Evolutionary conservation across 352 stramenopile genomes (phyloP).

Genomic region (Pythium plurisporium): DNA sequence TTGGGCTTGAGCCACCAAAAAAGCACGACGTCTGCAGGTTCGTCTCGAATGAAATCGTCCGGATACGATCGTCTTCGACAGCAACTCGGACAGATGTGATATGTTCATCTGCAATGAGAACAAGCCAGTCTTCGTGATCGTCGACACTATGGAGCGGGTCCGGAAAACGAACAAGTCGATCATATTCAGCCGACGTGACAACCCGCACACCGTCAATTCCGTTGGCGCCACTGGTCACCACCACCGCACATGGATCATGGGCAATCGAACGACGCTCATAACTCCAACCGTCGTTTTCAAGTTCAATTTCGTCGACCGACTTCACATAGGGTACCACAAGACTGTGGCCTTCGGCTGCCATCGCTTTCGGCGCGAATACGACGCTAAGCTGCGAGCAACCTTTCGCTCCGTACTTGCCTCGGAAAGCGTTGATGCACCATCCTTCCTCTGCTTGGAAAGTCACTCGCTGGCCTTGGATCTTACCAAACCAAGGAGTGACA

Average conservation of each 20-base stretch:
- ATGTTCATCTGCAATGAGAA: neutral
- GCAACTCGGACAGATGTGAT: neutral
- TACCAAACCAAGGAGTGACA: neutral
- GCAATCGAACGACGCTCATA: neutral
- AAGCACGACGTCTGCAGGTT: neutral
- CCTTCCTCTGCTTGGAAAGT: neutral
- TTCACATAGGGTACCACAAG: neutral
- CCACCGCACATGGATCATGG: neutral
- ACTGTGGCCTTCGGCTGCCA: neutral
- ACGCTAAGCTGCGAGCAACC: neutral
- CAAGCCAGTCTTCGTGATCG: neutral
- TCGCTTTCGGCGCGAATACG: neutral
- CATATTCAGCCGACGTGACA: neutral
- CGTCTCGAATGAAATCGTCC: neutral
- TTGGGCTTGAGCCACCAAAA: neutral
- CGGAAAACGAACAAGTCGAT: neutral
- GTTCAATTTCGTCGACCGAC: too few relatives aligned
- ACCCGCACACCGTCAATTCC: neutral
- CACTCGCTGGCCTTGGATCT: neutral
- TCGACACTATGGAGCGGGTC: neutral
- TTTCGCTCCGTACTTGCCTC: neutral
- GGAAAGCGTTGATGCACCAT: neutral
- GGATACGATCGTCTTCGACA: neutral
- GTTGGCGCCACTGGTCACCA: neutral
- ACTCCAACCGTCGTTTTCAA: too few relatives aligned